These are phyloP conservation scores for Teunomyces aglyptinius DNA, from an alignment of 805 yeast genomes.

Conservation along the genomic window DNA sequence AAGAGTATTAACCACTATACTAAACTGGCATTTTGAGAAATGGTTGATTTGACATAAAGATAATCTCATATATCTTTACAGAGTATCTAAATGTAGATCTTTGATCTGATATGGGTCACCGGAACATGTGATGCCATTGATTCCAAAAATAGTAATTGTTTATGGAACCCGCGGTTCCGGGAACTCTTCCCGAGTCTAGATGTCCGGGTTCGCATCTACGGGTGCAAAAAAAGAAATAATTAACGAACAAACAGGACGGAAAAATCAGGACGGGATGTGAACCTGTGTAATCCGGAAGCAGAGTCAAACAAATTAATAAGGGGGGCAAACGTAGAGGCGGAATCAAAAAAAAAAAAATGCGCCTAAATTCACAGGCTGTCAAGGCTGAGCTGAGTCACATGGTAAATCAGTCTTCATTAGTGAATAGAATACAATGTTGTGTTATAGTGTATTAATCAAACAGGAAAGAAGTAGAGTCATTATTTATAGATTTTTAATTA, in stretches of 20 bases:
- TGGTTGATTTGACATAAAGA: too few relatives aligned
- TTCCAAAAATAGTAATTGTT: not conserved
- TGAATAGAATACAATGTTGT: not conserved
- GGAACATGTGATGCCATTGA: not conserved
- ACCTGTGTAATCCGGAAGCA: not conserved
- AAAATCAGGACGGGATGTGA: not conserved
- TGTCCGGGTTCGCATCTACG: not conserved
- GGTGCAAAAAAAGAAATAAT: not conserved
- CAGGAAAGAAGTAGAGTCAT: conserved; percentile 2
- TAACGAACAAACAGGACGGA: too few relatives aligned
- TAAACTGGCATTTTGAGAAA: conserved; percentile 30
- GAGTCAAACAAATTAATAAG: not conserved
- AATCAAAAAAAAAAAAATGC: too few relatives aligned
- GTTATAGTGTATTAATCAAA: not conserved
- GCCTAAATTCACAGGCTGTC: too few relatives aligned
- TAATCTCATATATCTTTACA: too few relatives aligned
- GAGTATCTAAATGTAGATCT: too few relatives aligned
- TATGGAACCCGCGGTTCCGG: not conserved
- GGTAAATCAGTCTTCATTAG: too few relatives aligned
- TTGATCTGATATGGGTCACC: not conserved
- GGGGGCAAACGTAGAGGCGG: too few relatives aligned
- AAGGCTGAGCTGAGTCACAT: too few relatives aligned
- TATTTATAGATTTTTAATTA: conserved; percentile 3
- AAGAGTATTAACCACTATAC: conserved; percentile 72
- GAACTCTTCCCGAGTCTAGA: not conserved